Conservation (phyloP, 768 basidiomycete species). For the Leucosporidium yakuticum region DNA sequence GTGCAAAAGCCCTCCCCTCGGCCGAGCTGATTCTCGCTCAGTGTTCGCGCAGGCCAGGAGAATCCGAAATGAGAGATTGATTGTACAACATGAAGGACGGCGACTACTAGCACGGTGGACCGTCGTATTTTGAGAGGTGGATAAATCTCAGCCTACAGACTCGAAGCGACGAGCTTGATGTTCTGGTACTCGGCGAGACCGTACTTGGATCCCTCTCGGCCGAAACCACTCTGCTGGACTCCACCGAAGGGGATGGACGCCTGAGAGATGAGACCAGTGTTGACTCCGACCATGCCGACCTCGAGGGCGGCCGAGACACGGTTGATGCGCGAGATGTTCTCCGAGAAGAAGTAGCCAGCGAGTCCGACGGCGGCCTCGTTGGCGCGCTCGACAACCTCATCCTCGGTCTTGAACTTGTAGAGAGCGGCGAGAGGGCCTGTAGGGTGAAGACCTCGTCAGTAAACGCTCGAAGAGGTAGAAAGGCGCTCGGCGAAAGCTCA, state of each 20-base stretch:
- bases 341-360: conserved; percentile 81
- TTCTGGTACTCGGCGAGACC: conserved; percentile 69
- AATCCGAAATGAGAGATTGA: too few species aligned
- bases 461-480: not conserved
- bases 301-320: conserved; percentile 88
- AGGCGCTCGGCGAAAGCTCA: conserved; percentile 42
- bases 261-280: conserved; percentile 71
- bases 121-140: too few species aligned
- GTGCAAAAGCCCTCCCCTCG: too few species aligned
- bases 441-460: not conserved
- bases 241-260: conserved; percentile 75
- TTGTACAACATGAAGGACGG: too few species aligned
- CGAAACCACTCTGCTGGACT: conserved; percentile 66
- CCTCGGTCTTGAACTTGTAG: conserved; percentile 84
- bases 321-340: conserved; percentile 83
- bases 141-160: too few species aligned
- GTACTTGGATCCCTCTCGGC: conserved; percentile 68
- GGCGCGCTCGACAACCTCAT: conserved; percentile 77
- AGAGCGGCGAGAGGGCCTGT: conserved; percentile 62
- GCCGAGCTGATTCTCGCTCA: too few species aligned
- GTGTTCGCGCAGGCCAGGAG: too few species aligned
- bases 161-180: conserved; percentile 16
- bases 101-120: too few species aligned
- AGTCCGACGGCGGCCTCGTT: conserved; percentile 76
- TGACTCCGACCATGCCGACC: conserved; percentile 51